Evolutionary conservation across 2,329 filamentous ascomycete genomes (phyloP), one percentile per base, ranked within the genome.

Genomic region (Lasiodiplodia hormozganensis): DNA sequence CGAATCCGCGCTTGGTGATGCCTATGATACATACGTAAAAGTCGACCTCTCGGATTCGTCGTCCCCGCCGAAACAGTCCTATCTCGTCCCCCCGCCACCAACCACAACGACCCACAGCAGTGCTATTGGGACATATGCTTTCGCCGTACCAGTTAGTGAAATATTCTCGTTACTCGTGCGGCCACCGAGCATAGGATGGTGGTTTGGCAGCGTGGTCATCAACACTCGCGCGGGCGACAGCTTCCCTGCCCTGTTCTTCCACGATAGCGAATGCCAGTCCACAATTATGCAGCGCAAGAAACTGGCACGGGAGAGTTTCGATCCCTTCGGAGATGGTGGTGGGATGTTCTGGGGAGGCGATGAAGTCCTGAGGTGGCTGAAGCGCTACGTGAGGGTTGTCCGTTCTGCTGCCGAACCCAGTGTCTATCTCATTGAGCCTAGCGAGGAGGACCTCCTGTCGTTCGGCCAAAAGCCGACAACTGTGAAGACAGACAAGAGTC

Each of bases 321-420:
- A 97, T 74, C 94, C 94, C 0, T 97, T 97, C 78, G 90, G 91
- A 18, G 92, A 93, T 70, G 87, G 87, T 71, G 95, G 95, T 0
- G 88, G 92, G 77, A 90, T 97, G 85, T 98, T 97, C 76, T 99
- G 96, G 96, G 96, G 96, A 68, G 96, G 96, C 5, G 96, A 99
- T 77, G 95, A 99, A 81, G 92, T 98, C 0, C 79, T 99, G 58
- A 87, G 93, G 67, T 99, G 96, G 96, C 76, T 99, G 74, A 92
- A 90, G 77, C 86, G 90, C 77, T 97, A 97, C 79, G 88, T 96
- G 7, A 86, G 85, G 23, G 89, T 99, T 16, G 92, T 98, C 79
- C 86, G 93, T 69, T 96, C 93, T 43, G 88, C 86, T 0, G 93
- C 92, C 0, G 96, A 99, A 76, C 92, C 92, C 0, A 97, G 93